Evolutionary conservation across 2,329 filamentous ascomycete genomes (phyloP).

Genomic region (Claviceps digitariae): DNA sequence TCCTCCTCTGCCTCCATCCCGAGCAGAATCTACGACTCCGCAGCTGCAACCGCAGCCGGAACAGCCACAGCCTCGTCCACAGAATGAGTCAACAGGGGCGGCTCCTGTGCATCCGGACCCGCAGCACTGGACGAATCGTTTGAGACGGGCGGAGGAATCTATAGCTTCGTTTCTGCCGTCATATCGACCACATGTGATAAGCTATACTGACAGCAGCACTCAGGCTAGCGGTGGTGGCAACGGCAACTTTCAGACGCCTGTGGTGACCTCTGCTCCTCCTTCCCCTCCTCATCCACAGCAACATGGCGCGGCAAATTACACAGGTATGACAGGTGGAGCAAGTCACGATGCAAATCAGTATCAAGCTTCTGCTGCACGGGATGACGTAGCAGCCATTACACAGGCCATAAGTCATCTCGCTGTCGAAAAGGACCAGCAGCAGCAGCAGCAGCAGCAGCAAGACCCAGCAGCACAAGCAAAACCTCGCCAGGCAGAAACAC

Average conservation of each 20-base stretch:
- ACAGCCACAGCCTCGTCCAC: not conserved
- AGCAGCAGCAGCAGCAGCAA: not conserved
- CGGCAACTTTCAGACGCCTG: not conserved
- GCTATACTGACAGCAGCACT: not conserved
- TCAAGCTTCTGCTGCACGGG: not conserved
- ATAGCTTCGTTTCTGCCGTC: not conserved
- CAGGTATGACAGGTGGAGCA: not conserved
- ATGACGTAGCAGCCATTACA: not conserved
- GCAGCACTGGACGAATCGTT: not conserved
- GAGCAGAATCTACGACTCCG: not conserved
- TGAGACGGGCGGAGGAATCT: not conserved
- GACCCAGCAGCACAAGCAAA: not conserved
- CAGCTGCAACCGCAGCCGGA: not conserved
- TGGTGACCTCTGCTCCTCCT: not conserved
- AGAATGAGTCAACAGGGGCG: not conserved
- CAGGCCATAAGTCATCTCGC: constrained; percentile 1
- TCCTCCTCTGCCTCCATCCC: not conserved
- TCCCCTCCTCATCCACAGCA: not conserved
- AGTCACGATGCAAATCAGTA: not conserved
- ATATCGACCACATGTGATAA: not conserved
- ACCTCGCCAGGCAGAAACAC: not conserved
- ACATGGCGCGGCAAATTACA: not conserved
- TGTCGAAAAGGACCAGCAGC: not conserved
- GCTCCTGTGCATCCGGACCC: not conserved
- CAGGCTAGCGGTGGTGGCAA: not conserved